A percentile compares a stretch with the other conserved stretches of the same genome.
Evolutionary conservation across 352 stramenopile species (phyloP).

Genomic region (Chrysophaeum taylorii): DNA sequence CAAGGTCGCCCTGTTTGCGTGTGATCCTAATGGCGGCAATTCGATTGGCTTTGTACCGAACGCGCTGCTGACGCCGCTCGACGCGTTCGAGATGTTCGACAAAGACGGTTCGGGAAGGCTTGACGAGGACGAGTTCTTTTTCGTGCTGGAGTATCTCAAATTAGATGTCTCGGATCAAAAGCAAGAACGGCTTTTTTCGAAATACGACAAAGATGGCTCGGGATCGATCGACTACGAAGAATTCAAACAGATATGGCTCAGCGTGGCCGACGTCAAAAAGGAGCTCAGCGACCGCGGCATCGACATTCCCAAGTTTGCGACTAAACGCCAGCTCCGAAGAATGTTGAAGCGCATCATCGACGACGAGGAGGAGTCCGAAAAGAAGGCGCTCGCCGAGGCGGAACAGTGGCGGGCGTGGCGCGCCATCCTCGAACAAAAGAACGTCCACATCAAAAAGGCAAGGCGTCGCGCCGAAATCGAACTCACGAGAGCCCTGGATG

Average conservation of each 20-base stretch:
- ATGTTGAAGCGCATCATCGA: conserved; percentile 73
- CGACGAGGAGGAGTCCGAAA: conserved; percentile 68
- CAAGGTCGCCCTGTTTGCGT: conserved; percentile 76
- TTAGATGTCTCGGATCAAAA: conserved; percentile 70
- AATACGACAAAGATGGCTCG: conserved; percentile 78
- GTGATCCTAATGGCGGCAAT: conserved; percentile 65
- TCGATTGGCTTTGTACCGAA: conserved; percentile 62
- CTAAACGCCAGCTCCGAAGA: conserved; percentile 56
- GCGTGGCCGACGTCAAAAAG: conserved; percentile 30
- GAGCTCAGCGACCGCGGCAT: conserved; percentile 64
- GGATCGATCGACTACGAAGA: conserved; percentile 81
- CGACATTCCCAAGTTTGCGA: conserved; percentile 71
- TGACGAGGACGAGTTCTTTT: conserved; percentile 81
- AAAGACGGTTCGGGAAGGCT: conserved; percentile 70
- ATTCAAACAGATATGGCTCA: conserved; percentile 76
- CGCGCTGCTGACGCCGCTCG: conserved; percentile 59
- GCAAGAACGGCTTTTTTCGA: conserved; percentile 75
- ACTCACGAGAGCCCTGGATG: conserved; percentile 67
- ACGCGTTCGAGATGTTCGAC: conserved; percentile 81
- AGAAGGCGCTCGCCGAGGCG: conserved; percentile 59
- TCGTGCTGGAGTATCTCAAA: conserved; percentile 81
- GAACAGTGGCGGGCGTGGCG: conserved; percentile 59
- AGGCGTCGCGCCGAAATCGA: conserved; percentile 61
- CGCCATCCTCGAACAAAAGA: conserved; percentile 48
- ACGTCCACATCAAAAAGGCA: conserved; percentile 41